A percentile compares a stretch with the other conserved stretches of the same genome.
These are phyloP conservation scores for Silene vulgaris DNA, from an alignment of 179 eudicot genomes.

Conservation along the genomic window DNA sequence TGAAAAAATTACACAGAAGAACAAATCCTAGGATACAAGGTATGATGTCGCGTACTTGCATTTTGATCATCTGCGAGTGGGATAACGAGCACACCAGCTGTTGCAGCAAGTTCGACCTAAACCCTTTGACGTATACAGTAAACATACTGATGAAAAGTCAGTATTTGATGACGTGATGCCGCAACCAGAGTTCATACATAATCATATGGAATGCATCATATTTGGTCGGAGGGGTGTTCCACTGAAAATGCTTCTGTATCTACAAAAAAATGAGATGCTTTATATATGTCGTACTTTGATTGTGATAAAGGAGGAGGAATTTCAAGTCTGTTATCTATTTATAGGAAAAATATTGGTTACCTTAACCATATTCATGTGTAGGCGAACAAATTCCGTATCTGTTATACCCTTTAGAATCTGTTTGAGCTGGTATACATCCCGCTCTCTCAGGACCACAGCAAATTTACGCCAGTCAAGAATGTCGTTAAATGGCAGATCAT, in stretches of 20 bases:
- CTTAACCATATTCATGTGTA: conserved; percentile 77
- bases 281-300: too few species aligned
- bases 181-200: conserved; percentile 88
- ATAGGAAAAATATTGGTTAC: conserved; percentile 27
- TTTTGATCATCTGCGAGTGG: too few species aligned
- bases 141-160: conserved; percentile 20
- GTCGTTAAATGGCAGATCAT: conserved; percentile 88
- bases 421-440: conserved; percentile 81
- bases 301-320: too few species aligned
- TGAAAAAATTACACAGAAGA: too few species aligned
- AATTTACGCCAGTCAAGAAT: conserved; percentile 80
- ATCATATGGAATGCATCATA: conserved; percentile 90
- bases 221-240: conserved; percentile 76
- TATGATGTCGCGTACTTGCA: too few species aligned
- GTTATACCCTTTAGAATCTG: conserved; percentile 71
- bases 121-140: background rate
- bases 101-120: background rate
- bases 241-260: conserved; percentile 89
- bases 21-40: too few species aligned
- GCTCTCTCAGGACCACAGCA: conserved; percentile 26
- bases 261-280: conserved; percentile 23
- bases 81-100: too few species aligned
- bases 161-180: conserved; percentile 80
- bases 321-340: too few species aligned
- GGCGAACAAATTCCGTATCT: conserved; percentile 52